phyloP scores from a whole-genome alignment of 2,329 filamentous ascomycete species.

The Xylogone sp. region DNA sequence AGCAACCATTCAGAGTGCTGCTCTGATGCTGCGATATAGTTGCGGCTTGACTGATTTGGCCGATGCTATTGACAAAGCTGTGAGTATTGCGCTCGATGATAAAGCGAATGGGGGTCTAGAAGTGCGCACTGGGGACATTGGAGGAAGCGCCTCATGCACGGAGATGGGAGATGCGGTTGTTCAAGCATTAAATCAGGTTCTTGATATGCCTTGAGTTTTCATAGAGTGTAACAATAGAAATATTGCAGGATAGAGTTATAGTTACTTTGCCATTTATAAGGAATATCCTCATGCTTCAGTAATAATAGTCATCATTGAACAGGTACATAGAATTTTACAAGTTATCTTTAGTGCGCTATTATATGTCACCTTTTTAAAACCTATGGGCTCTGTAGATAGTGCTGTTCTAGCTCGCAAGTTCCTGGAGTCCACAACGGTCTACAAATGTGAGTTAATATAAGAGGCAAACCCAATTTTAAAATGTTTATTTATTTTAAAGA shows the following conservation, averaged over 20 bases:
- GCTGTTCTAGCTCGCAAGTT: background rate
- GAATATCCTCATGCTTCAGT: background rate
- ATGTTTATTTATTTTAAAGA: background rate
- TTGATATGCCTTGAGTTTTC: background rate
- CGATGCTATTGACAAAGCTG: slow-evolving; percentile 72
- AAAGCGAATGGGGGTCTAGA: slow-evolving; percentile 34
- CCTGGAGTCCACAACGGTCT: background rate
- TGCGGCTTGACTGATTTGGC: slow-evolving; percentile 73
- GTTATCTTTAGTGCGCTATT: background rate
- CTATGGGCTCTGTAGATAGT: background rate
- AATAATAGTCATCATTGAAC: background rate
- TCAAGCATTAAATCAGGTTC: background rate
- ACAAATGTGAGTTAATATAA: background rate
- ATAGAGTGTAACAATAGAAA: background rate
- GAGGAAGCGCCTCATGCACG: slow-evolving; percentile 45
- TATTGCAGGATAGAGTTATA: background rate
- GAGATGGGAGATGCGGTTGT: background rate
- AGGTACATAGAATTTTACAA: background rate
- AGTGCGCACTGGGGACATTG: slow-evolving; percentile 75
- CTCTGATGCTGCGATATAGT: slow-evolving; percentile 93
- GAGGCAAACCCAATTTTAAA: background rate
- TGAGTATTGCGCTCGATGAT: slow-evolving; percentile 70
- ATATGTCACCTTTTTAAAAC: background rate
- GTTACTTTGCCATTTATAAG: background rate
- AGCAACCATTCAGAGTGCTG: slow-evolving; percentile 83